phyloP scores from a whole-genome alignment of 345 rosid genomes.

The Bruguiera sexangula region DNA sequence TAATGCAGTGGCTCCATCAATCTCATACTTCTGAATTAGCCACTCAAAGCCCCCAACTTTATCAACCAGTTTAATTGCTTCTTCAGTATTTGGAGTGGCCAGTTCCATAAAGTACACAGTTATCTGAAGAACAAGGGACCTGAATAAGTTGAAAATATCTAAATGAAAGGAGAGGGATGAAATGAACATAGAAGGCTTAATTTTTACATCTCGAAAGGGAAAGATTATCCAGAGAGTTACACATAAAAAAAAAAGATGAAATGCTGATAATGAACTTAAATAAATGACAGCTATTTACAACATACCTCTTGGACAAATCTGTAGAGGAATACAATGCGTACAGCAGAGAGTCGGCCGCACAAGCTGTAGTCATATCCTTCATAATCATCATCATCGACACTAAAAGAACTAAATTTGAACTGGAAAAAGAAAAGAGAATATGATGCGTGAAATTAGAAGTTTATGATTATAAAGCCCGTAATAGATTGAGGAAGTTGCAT shows the following conservation, averaged over 20 bases:
- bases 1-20: slow-evolving; percentile 90
- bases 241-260: neutral
- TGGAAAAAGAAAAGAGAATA: slow-evolving; percentile 37
- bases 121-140: slow-evolving; percentile 48
- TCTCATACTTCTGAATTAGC: slow-evolving; percentile 90
- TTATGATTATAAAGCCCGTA: neutral
- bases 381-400: slow-evolving; percentile 92
- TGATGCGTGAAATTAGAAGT: neutral
- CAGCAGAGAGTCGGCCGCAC: slow-evolving; percentile 87
- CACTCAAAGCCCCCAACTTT: slow-evolving; percentile 99
- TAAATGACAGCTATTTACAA: slow-evolving; percentile 8
- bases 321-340: slow-evolving; percentile 89
- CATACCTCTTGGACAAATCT: slow-evolving; percentile 97
- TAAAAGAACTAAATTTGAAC: slow-evolving; percentile 84
- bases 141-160: neutral
- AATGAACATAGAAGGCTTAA: neutral
- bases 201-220: neutral
- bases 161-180: neutral
- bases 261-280: neutral
- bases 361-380: slow-evolving; percentile 94
- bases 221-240: neutral
- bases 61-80: slow-evolving; percentile 92
- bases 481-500: slow-evolving; percentile 3
- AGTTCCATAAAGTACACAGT: slow-evolving; percentile 92
- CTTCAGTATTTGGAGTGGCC: slow-evolving; percentile 89